Evolutionary conservation across 306 rosid genomes (phyloP).

Genomic region (Pterocarpus macrocarpus): DNA sequence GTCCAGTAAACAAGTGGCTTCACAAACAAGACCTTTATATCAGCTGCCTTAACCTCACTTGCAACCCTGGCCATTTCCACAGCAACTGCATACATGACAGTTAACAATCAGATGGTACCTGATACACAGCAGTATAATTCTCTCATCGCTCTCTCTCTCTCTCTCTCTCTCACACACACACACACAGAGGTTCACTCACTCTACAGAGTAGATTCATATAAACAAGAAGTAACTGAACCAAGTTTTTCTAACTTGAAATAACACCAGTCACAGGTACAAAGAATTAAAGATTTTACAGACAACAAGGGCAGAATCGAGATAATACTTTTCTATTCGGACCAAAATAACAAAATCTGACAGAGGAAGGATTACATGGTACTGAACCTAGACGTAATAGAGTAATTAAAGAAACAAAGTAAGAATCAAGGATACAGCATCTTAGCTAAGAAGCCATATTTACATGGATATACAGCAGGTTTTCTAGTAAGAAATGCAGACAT

Average conservation of each 20-base stretch:
- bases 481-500: not conserved
- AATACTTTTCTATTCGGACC: not conserved
- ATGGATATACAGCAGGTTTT: not conserved
- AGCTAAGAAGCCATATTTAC: not conserved
- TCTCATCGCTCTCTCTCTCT: not conserved
- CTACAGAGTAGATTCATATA: conserved; percentile 9
- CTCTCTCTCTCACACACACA: not conserved
- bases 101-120: conserved; percentile 35
- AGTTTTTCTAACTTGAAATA: not conserved
- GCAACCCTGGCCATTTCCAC: conserved; percentile 90
- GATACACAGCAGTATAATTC: not conserved
- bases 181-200: not conserved
- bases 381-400: not conserved
- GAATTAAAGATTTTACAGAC: conserved; percentile 8
- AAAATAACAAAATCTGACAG: conserved; percentile 26
- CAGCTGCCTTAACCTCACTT: conserved; percentile 91
- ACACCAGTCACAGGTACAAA: conserved; percentile 4
- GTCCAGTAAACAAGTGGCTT: conserved; percentile 99
- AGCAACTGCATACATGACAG: conserved; percentile 71
- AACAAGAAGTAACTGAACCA: conserved; percentile 26
- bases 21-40: conserved; percentile 92
- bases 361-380: conserved; percentile 26
- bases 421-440: not conserved
- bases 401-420: conserved; percentile 7
- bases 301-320: not conserved